Conservation (phyloP, 345 rosid species). For the Citrus hindsii region DNA sequence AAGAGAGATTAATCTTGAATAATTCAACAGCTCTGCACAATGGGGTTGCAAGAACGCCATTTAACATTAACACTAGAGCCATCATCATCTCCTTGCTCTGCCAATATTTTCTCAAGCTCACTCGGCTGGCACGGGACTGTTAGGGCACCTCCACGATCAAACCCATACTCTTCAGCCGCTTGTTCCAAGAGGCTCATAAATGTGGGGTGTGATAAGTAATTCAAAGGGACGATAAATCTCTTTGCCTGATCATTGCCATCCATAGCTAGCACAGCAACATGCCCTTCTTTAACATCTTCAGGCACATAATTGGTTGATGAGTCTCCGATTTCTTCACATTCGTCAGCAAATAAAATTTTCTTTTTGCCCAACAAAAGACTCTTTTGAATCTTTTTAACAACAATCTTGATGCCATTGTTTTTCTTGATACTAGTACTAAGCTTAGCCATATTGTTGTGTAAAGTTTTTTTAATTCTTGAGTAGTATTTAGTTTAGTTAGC, state of each 20-base stretch:
- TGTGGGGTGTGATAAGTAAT: conserved; percentile 43
- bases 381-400: conserved; percentile 29
- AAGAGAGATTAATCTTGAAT: not conserved
- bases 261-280: conserved; percentile 58
- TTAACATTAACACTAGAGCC: not conserved
- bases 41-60: not conserved
- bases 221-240: conserved; percentile 55
- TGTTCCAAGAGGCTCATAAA: conserved; percentile 39
- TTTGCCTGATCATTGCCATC: conserved; percentile 38
- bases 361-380: conserved; percentile 23
- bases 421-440: not conserved
- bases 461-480: not conserved
- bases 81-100: conserved; percentile 5
- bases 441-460: conserved; percentile 16
- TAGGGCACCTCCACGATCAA: conserved; percentile 39
- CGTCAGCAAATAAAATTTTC: conserved; percentile 2
- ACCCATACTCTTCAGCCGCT: conserved; percentile 55
- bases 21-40: not conserved
- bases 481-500: not conserved
- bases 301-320: conserved; percentile 28
- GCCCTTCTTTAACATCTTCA: conserved; percentile 72
- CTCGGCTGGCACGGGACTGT: conserved; percentile 39
- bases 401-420: conserved; percentile 29
- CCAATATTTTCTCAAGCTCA: conserved; percentile 39
- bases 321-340: conserved; percentile 6